phyloP scores from a whole-genome alignment of 106 monocot genomes.

The Dactylorhiza incarnata region DNA sequence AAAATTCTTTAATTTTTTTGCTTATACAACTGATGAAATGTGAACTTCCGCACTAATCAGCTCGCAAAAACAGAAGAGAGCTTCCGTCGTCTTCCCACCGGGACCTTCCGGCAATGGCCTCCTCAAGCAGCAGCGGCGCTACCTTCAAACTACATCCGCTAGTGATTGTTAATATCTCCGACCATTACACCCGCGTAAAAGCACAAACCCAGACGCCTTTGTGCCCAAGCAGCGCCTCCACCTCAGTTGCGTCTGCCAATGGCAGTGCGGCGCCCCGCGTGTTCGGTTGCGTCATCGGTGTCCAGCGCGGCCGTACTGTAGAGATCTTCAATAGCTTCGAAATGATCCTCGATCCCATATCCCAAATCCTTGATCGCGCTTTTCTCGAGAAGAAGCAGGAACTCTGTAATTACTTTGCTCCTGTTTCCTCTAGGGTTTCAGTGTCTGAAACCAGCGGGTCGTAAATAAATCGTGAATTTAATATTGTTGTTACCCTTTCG shows the following conservation, averaged over 20 bases:
- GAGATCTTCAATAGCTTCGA: conserved; percentile 99
- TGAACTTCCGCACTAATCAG: not conserved
- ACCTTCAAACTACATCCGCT: conserved; percentile 98
- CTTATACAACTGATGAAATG: too few species aligned
- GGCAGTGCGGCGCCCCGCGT: conserved; percentile 42
- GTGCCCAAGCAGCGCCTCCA: conserved; percentile 5
- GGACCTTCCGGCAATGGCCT: conserved; percentile 32
- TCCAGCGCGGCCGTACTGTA: conserved; percentile 82
- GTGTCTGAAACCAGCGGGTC: not conserved
- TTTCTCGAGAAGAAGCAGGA: conserved; percentile 95
- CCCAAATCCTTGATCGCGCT: conserved; percentile 62
- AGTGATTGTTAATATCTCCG: conserved; percentile 97
- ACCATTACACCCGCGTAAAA: conserved; percentile 84
- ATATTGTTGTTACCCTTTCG: not conserved
- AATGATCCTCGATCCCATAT: conserved; percentile 50
- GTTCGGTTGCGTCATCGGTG: conserved; percentile 92
- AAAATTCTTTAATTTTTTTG: too few species aligned
- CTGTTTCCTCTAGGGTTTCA: conserved; percentile 5
- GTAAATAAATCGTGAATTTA: not conserved
- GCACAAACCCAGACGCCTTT: conserved; percentile 40
- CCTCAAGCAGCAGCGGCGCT: conserved; percentile 74
- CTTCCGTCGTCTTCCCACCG: not conserved
- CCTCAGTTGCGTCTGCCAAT: conserved; percentile 3
- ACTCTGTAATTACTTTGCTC: conserved; percentile 42
- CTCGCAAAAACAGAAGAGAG: not conserved